Evolutionary conservation across 2,329 filamentous ascomycete genomes (phyloP).

Genomic region (Juglanconis juglandina): DNA sequence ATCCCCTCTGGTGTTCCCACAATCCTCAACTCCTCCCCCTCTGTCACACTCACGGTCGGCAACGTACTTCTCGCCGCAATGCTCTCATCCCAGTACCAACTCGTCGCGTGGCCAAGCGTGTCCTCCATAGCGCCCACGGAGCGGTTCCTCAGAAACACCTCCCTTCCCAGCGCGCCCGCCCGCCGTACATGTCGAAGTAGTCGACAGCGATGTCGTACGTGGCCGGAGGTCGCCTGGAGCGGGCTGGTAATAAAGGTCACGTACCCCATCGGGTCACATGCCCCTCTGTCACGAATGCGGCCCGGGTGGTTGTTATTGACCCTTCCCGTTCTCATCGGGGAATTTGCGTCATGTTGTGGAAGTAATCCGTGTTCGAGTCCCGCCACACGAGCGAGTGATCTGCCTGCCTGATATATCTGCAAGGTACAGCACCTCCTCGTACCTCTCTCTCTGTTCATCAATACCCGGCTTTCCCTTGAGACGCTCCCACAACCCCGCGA

Average conservation of each 20-base stretch:
- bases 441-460: conserved; percentile 51
- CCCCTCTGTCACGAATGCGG: conserved; percentile 64
- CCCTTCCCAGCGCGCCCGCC: conserved; percentile 51
- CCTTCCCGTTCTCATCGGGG: conserved; percentile 44
- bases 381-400: conserved; percentile 70
- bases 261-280: conserved; percentile 60
- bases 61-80: conserved; percentile 63
- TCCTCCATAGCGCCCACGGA: conserved; percentile 54
- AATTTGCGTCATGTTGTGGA: conserved; percentile 58
- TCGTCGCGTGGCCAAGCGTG: conserved; percentile 54
- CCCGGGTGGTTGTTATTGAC: conserved; percentile 60
- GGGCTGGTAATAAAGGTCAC: conserved; percentile 50
- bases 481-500: conserved; percentile 51
- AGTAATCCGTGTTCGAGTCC: conserved; percentile 64
- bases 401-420: conserved; percentile 64
- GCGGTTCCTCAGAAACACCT: conserved; percentile 50
- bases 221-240: conserved; percentile 56
- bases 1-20: conserved; percentile 55
- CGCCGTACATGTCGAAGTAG: conserved; percentile 62
- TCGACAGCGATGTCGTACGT: conserved; percentile 63
- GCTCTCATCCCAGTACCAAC: conserved; percentile 56
- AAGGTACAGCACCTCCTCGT: conserved; percentile 54
- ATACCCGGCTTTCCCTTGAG: conserved; percentile 47
- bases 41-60: conserved; percentile 41
- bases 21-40: conserved; percentile 52